Evolutionary conservation across 441 rosid genomes (phyloP).

Genomic region (Brassica balearica): DNA sequence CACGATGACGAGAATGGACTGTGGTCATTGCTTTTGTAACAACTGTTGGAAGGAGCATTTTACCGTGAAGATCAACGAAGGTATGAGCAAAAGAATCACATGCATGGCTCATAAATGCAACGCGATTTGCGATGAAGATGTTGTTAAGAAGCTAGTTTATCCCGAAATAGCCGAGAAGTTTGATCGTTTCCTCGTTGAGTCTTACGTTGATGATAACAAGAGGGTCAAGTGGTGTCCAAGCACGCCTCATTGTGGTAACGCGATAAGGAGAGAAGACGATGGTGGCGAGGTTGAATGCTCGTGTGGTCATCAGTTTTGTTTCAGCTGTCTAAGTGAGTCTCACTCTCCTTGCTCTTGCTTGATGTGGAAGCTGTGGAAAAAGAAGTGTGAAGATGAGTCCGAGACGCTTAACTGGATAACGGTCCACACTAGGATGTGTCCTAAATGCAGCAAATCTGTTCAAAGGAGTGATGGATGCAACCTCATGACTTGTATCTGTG

Average conservation of each 20-base stretch:
- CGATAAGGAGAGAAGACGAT: conserved; percentile 60
- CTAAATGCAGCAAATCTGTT: conserved; percentile 73
- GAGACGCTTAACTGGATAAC: conserved; percentile 84
- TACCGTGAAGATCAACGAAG: conserved; percentile 74
- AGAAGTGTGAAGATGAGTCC: conserved; percentile 81
- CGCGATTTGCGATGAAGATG: conserved; percentile 67
- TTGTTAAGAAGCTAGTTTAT: conserved; percentile 57
- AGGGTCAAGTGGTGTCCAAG: conserved; percentile 96
- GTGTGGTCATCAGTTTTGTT: conserved; percentile 83
- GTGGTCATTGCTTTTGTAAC: conserved; percentile 85
- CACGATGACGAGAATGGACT: conserved; percentile 75
- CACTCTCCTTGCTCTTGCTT: conserved; percentile 93
- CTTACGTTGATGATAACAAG: conserved; percentile 82
- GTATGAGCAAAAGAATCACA: conserved; percentile 66
- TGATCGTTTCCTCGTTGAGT: conserved; percentile 74
- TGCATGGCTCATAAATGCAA: conserved; percentile 79
- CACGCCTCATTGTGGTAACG: conserved; percentile 86
- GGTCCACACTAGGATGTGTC: conserved; percentile 79
- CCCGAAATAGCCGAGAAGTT: conserved; percentile 65
- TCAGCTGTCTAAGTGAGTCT: conserved; percentile 68
- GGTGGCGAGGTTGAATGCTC: conserved; percentile 46
- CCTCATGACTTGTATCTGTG: conserved; percentile 68
- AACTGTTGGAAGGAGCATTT: conserved; percentile 84
- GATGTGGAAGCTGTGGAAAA: conserved; percentile 89
- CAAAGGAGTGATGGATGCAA: conserved; percentile 84